Evolutionary conservation across 169 alveolate species (phyloP), one percentile per base, ranked within the genome.

Genomic region (Plasmodium coatneyi): DNA sequence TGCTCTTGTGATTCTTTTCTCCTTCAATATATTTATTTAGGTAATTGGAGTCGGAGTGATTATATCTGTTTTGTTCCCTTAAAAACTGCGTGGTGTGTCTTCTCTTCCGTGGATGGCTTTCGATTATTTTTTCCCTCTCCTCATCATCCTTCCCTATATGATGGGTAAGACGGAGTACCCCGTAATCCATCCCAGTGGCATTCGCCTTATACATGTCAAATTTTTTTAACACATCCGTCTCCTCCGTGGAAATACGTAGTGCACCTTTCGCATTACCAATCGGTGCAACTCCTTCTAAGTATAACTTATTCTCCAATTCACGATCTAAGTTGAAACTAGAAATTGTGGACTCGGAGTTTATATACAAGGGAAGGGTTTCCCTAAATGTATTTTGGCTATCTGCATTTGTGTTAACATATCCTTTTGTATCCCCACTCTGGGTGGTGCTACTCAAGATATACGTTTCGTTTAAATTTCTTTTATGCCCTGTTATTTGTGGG

Each of bases 291-390:
- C 30, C 34, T 86, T 60, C 80, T 25, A 78, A 10, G 30, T 46
- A 19, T 25, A 66, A 25, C 36, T 76, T 86, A 49, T 54, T 30
- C 41, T 86, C 93, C 14, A 41, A 25, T 32, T 86, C 84, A 16
- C 86, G 84, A 49, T 86, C 93, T 74, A 72, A 74, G 30, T 86
- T 86, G 25, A 86, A 86, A 36, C 93, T 86, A 12, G 93, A 86
- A 86, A 86, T 49, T 2, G 93, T 86, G 1, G 93, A 86, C 80
- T 72, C 81, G 14, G 93, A 86, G 66, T 86, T 86, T 32, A 86
- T 5, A 5, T 86, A 86, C 25, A 86, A 30, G 16, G 93, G 93
- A 28, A 54, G 41, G 7, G 84, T 86, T 3, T 86, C 93, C 34
- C 93, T 74, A 30, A 70, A 36, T 2, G 93, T 70, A 34, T 74